Percentiles rank a stretch among this genome's conserved stretches.
Conservation (phyloP, 352 stramenopile genomes). For the Pythium plurisporium region DNA sequence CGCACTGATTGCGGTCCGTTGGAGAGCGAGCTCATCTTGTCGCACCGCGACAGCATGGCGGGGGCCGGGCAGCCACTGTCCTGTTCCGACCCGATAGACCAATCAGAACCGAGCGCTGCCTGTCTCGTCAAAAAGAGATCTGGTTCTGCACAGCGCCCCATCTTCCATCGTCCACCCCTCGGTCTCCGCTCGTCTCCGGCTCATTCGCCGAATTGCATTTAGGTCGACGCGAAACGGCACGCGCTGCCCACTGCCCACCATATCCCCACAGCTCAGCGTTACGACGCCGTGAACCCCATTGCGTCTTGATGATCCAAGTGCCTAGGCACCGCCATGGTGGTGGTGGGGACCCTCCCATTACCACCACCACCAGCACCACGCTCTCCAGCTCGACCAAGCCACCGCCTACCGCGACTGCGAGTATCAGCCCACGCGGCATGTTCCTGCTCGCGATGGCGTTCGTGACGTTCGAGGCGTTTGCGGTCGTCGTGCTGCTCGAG, state of each 20-base stretch:
- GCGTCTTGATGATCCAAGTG: too few relatives aligned
- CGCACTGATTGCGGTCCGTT: too few relatives aligned
- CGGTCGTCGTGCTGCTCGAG: slow-evolving; percentile 52
- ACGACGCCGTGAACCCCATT: too few relatives aligned
- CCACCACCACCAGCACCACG: background rate
- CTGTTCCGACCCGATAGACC: background rate
- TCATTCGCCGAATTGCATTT: slow-evolving; percentile 7
- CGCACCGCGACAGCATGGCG: background rate
- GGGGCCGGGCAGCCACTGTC: background rate
- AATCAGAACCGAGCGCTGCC: background rate
- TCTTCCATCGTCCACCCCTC: background rate
- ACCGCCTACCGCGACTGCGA: too few relatives aligned
- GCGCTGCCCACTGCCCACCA: too few relatives aligned
- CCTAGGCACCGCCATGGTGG: too few relatives aligned
- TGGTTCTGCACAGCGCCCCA: too few relatives aligned
- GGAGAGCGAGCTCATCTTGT: slow-evolving; percentile 1
- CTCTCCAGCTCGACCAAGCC: background rate
- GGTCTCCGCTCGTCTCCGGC: background rate
- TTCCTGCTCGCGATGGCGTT: slow-evolving; percentile 59
- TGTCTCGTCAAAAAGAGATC: background rate
- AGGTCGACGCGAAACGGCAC: background rate
- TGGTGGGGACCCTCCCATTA: background rate
- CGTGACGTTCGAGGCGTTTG: slow-evolving; percentile 60
- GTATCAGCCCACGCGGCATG: slow-evolving; percentile 39
- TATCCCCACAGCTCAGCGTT: too few relatives aligned